Percentiles rank a stretch among this genome's conserved stretches.
phyloP scores from a whole-genome alignment of 2,329 filamentous ascomycete genomes.

The Ceratocystis smalleyi region DNA sequence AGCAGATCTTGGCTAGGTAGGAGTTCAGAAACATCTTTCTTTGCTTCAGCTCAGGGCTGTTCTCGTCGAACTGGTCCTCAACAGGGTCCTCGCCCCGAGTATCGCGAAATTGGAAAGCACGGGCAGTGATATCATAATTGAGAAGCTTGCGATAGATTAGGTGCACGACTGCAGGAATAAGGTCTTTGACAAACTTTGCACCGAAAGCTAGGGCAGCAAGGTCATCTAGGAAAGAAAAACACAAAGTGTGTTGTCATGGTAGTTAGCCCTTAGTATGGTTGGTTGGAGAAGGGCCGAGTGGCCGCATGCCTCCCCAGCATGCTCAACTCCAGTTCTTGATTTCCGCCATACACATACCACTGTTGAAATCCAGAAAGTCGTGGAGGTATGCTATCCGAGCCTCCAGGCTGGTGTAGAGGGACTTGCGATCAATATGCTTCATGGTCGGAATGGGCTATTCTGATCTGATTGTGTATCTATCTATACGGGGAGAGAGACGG shows the following conservation, averaged over 20 bases:
- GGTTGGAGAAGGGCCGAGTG: background rate
- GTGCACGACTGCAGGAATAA: constrained; percentile 70
- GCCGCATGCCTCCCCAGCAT: background rate
- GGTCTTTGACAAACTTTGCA: constrained; percentile 62
- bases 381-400: constrained; percentile 57
- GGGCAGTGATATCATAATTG: constrained; percentile 66
- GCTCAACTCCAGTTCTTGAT: background rate
- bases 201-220: constrained; percentile 54
- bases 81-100: constrained; percentile 52
- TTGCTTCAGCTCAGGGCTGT: constrained; percentile 59
- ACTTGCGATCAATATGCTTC: constrained; percentile 53
- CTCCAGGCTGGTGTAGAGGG: constrained; percentile 56
- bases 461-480: background rate
- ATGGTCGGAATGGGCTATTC: constrained; percentile 20
- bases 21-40: constrained; percentile 66
- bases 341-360: constrained; percentile 33
- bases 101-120: constrained; percentile 51
- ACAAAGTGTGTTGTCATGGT: background rate
- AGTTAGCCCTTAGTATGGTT: background rate
- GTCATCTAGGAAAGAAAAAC: constrained; percentile 38
- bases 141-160: constrained; percentile 72
- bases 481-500: background rate
- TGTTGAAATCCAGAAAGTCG: constrained; percentile 59
- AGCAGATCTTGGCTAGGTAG: constrained; percentile 59
- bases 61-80: constrained; percentile 47